Conservation (phyloP, 2,329 filamentous ascomycete genomes). For the Tolypocladium endophyticum region DNA sequence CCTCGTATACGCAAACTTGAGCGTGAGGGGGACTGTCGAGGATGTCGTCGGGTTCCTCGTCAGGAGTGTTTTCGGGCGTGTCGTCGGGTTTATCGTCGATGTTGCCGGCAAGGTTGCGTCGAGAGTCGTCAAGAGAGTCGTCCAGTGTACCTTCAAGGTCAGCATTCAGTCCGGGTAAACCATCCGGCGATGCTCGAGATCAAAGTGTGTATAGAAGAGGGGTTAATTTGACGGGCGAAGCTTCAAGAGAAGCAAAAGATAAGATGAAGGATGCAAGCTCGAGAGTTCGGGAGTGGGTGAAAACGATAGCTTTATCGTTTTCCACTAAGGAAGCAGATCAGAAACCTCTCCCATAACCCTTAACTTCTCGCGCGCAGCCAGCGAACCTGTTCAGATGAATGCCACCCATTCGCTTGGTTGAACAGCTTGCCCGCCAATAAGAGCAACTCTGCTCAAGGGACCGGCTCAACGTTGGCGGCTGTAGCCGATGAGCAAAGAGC, state of each 20-base stretch:
- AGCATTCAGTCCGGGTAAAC: background rate
- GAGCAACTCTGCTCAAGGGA: background rate
- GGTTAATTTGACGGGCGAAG: background rate
- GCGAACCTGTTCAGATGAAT: background rate
- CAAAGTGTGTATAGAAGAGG: background rate
- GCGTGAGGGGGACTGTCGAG: slow-evolving; percentile 15
- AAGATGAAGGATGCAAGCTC: background rate
- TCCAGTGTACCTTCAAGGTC: background rate
- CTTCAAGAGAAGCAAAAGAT: background rate
- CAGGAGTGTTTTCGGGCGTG: background rate
- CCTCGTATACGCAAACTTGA: background rate
- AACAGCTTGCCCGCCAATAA: background rate
- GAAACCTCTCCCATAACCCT: background rate
- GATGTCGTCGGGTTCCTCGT: background rate
- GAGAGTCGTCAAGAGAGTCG: background rate
- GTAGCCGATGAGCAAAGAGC: background rate
- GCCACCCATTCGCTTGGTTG: background rate
- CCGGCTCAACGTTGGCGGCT: background rate
- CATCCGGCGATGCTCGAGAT: background rate
- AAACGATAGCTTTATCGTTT: background rate
- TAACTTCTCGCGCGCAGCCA: background rate
- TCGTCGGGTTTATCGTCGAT: background rate
- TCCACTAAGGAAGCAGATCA: background rate
- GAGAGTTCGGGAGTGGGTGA: background rate
- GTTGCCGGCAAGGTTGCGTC: background rate